Conservation (phyloP, 257 asterid species). For the Primulina tabacum region DNA sequence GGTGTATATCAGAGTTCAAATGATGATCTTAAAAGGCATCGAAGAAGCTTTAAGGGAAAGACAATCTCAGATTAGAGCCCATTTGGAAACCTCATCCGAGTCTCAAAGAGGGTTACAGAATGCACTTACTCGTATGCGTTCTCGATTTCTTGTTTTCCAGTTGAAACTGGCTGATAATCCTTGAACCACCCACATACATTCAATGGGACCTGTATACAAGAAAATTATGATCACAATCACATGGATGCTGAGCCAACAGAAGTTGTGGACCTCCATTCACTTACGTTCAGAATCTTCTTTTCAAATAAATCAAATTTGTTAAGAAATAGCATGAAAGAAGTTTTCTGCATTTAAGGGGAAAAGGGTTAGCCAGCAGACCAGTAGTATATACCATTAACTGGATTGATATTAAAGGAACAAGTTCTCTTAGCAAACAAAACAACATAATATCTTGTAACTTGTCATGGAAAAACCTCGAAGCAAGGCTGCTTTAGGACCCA, state of each 20-base stretch:
- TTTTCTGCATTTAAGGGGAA: constrained; percentile 63
- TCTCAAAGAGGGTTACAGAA: constrained; percentile 16
- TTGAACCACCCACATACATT: constrained; percentile 86
- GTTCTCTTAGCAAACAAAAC: not conserved
- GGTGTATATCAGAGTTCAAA: not conserved
- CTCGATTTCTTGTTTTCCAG: constrained; percentile 95
- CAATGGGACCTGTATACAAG: constrained; percentile 73
- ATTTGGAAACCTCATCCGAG: not conserved
- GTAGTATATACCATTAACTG: not conserved
- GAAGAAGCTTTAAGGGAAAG: not conserved
- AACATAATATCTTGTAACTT: constrained; percentile 21
- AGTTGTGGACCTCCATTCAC: constrained; percentile 27
- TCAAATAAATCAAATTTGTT: constrained; percentile 97
- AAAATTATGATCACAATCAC: constrained; percentile 27
- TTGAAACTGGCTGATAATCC: constrained; percentile 90
- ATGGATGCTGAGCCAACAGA: constrained; percentile 18
- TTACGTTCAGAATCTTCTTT: constrained; percentile 88
- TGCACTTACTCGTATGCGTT: constrained; percentile 93
- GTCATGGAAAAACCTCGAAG: constrained; percentile 64
- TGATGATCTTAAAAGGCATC: not conserved
- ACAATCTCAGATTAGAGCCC: not conserved
- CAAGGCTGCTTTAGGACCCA: constrained; percentile 98
- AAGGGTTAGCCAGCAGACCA: not conserved
- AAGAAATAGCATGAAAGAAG: constrained; percentile 95
- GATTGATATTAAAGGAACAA: not conserved